Evolutionary conservation across 1,284 basidiomycete species (phyloP).

Genomic region (Moesziomyces antarcticus): DNA sequence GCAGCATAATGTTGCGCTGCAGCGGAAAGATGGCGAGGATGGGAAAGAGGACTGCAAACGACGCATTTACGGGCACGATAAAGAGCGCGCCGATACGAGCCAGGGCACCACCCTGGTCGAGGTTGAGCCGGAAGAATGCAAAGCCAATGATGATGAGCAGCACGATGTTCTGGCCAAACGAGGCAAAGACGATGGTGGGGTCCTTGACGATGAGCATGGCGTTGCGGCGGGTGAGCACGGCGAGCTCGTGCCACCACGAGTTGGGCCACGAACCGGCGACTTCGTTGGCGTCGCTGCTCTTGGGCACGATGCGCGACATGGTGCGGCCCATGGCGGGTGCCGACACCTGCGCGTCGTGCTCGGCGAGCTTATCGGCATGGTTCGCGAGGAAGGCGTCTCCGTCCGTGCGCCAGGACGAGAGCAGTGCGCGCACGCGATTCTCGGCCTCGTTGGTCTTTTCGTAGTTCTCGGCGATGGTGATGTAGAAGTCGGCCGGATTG

Average conservation of each 20-base stretch:
- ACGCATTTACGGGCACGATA: conserved; percentile 50
- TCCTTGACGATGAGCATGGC: conserved; percentile 48
- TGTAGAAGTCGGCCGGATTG: conserved; percentile 53
- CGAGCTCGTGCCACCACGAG: conserved; percentile 46
- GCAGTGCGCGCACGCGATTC: conserved; percentile 31
- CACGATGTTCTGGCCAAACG: conserved; percentile 37
- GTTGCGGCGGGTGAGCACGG: conserved; percentile 41
- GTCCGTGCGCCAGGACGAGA: conserved; percentile 37
- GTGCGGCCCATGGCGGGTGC: conserved; percentile 3
- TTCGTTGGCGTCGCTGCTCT: conserved; percentile 22
- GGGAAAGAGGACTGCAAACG: conserved; percentile 46
- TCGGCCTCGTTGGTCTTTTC: conserved; percentile 52
- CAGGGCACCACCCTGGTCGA: conserved; percentile 45
- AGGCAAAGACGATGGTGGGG: conserved; percentile 40
- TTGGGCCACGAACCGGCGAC: conserved; percentile 42
- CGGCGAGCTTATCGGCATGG: background rate
- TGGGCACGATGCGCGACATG: conserved; percentile 20
- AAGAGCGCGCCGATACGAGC: conserved; percentile 52
- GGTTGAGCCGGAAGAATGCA: conserved; percentile 46
- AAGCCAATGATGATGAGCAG: conserved; percentile 53
- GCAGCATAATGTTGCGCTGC: conserved; percentile 46
- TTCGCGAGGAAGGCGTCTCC: conserved; percentile 15
- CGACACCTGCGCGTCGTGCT: background rate
- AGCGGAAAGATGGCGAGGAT: conserved; percentile 52
- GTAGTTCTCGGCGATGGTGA: conserved; percentile 48